Evolutionary conservation across 2,329 filamentous ascomycete genomes (phyloP).

Genomic region (Fusarium algeriense): DNA sequence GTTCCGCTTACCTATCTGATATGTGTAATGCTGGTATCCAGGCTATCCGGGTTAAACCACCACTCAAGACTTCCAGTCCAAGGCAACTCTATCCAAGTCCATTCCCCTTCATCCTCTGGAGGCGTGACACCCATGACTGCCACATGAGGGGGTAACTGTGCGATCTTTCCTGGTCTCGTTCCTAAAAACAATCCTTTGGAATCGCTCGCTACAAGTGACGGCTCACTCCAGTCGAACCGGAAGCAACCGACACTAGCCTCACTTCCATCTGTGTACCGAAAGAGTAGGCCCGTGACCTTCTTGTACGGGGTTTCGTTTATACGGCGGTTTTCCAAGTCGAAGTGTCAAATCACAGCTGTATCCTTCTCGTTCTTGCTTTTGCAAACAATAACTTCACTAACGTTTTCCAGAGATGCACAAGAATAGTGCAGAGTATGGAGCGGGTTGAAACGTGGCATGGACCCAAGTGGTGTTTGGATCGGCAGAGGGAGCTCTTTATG

Average conservation of each 20-base stretch:
- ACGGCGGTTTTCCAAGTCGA: not conserved
- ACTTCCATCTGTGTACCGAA: not conserved
- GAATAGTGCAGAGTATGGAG: not conserved
- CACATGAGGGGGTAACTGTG: not conserved
- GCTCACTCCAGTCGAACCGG: not conserved
- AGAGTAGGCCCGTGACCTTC: slow-evolving; percentile 5
- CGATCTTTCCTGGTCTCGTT: not conserved
- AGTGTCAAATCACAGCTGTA: not conserved
- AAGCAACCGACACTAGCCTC: slow-evolving; percentile 18
- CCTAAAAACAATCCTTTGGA: not conserved
- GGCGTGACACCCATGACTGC: accelerated
- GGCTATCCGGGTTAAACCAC: slow-evolving; percentile 19
- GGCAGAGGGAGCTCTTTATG: accelerated
- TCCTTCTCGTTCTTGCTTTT: not conserved
- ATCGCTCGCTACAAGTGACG: not conserved
- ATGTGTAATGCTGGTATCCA: slow-evolving; percentile 8
- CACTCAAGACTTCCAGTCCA: slow-evolving; percentile 20
- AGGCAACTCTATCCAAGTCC: not conserved
- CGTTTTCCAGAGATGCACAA: not conserved
- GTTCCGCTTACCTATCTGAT: accelerated
- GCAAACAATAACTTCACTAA: not conserved
- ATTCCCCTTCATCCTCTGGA: not conserved
- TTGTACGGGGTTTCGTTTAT: not conserved
- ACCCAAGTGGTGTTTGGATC: not conserved
- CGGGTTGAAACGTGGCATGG: slow-evolving; percentile 1